A percentile compares a stretch with the other conserved stretches of the same genome.
phyloP scores from a whole-genome alignment of 2,329 filamentous ascomycete genomes.

The Sclerotinia subarctica region DNA sequence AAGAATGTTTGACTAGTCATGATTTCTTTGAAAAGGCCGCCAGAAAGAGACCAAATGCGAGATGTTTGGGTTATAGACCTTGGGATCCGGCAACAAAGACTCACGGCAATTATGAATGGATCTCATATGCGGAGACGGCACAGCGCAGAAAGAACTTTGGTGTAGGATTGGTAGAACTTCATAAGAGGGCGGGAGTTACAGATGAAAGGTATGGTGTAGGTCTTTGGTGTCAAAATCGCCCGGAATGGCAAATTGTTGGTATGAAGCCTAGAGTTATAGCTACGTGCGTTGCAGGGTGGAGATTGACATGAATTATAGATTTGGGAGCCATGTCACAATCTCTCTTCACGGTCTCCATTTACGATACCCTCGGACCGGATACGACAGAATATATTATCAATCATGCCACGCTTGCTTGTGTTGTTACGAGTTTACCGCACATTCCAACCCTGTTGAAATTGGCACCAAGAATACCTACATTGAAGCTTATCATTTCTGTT shows the following conservation, averaged over 20 bases:
- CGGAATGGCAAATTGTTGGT: slow-evolving; percentile 85
- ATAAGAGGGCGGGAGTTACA: slow-evolving; percentile 66
- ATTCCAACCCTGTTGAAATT: slow-evolving; percentile 79
- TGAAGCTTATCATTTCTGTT: slow-evolving; percentile 86
- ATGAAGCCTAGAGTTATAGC: slow-evolving; percentile 30
- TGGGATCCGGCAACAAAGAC: slow-evolving; percentile 73
- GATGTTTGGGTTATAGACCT: slow-evolving; percentile 75
- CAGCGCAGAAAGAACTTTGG: slow-evolving; percentile 80
- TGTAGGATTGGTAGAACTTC: slow-evolving; percentile 78
- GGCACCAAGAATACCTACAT: slow-evolving; percentile 66
- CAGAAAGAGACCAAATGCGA: slow-evolving; percentile 60
- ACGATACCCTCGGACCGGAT: slow-evolving; percentile 91
- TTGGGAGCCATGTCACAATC: slow-evolving; percentile 82
- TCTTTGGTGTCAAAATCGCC: slow-evolving; percentile 82
- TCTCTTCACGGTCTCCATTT: slow-evolving; percentile 87
- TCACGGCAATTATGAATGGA: slow-evolving; percentile 75
- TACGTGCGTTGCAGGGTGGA: not conserved
- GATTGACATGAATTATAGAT: slow-evolving; percentile 52
- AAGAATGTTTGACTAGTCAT: slow-evolving; percentile 67
- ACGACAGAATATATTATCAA: slow-evolving; percentile 95
- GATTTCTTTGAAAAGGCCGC: slow-evolving; percentile 74
- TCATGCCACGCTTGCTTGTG: slow-evolving; percentile 71
- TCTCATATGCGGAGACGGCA: slow-evolving; percentile 77
- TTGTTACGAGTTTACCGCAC: slow-evolving; percentile 77
- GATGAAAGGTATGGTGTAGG: slow-evolving; percentile 70